These are phyloP conservation scores for Chlorophyllum brunneum DNA, from an alignment of 768 basidiomycete genomes.

Conservation along the genomic window DNA sequence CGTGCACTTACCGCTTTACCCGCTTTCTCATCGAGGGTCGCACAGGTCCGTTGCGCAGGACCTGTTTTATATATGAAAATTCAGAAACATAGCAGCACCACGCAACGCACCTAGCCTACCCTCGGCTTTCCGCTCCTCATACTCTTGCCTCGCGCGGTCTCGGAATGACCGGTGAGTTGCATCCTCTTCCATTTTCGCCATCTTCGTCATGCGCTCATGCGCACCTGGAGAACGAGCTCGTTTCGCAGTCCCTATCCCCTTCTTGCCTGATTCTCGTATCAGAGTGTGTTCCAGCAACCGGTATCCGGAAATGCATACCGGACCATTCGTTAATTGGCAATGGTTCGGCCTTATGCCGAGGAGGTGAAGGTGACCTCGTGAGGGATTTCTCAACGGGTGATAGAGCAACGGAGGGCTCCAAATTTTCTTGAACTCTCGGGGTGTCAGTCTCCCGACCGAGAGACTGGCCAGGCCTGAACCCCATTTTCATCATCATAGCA, in stretches of 20 bases:
- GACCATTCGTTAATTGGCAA: constrained; percentile 78
- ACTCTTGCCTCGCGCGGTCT: constrained; percentile 67
- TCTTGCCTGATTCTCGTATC: constrained; percentile 53
- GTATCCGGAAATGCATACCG: constrained; percentile 42
- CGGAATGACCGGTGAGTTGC: constrained; percentile 58
- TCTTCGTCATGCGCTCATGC: constrained; percentile 65
- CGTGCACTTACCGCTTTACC: constrained; percentile 54
- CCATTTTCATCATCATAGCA: constrained; percentile 93
- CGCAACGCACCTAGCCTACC: constrained; percentile 47
- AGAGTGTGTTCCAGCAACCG: not conserved
- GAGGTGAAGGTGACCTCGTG: constrained; percentile 15
- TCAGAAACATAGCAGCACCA: constrained; percentile 4
- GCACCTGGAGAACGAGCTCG: constrained; percentile 63
- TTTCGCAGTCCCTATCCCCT: constrained; percentile 71
- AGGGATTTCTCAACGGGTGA: constrained; percentile 13
- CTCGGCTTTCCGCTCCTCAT: constrained; percentile 73
- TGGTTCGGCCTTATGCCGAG: constrained; percentile 57
- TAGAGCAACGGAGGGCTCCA: not conserved
- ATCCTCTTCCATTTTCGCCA: constrained; percentile 71
- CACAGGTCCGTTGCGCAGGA: constrained; percentile 72
- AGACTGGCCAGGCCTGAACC: constrained; percentile 81
- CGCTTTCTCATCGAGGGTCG: constrained; percentile 68
- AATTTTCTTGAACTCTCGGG: not conserved
- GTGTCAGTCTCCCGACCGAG: constrained; percentile 39
- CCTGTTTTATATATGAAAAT: constrained; percentile 23